Base-by-base conservation (phyloP, 768 basidiomycete species). In the Kwoniella bestiolae region DNA sequence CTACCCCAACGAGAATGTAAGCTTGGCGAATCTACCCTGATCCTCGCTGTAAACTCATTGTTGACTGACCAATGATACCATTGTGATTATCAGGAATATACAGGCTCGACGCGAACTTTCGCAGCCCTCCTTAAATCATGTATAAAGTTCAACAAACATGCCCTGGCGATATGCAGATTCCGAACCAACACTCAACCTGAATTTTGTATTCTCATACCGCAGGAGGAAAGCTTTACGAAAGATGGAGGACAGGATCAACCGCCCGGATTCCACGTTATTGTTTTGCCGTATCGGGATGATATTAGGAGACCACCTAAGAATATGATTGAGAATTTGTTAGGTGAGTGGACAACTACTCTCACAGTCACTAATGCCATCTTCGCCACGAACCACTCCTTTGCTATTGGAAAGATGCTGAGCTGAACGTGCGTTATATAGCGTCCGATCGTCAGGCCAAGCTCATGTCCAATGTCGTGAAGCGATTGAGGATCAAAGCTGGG, bases 261-360 rank as follows among this genome's bases (percentile, higher is more conserved):
- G 34, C 87, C 91, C 1, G 96, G 96, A 5, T 90, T 98, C 74
- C 94, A 98, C 80, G 84, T 98, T 56, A 89, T 97, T 63, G 90
- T 90, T 16, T 79, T 97, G n/a, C 94, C 95, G 0, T 99, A 91
- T 78, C 90, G 91, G 3, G 96, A 99, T 76, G 96, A 99, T 73
- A 90, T 98, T 53, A 87, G 96, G 52, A 84, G 85, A 21, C 90
- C 90, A 5, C 88, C 90, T 0, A 76, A 72, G 53, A 75, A 68
- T 2, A 81, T 93, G 11, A 86, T 88, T 21, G 84, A 86, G 60
- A 88, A 84, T 6, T 83, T 85, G 70, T 84, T 85, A 84, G 89
- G 92, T 88, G 81, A 57, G 76, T 68, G n/a, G n/a, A n/a, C n/a
- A n/a, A n/a, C n/a, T n/a, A n/a, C n/a, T n/a, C n/a, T n/a, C n/a